Conservation (phyloP, 2,329 filamentous ascomycete species). For the Botrytis galanthina region DNA sequence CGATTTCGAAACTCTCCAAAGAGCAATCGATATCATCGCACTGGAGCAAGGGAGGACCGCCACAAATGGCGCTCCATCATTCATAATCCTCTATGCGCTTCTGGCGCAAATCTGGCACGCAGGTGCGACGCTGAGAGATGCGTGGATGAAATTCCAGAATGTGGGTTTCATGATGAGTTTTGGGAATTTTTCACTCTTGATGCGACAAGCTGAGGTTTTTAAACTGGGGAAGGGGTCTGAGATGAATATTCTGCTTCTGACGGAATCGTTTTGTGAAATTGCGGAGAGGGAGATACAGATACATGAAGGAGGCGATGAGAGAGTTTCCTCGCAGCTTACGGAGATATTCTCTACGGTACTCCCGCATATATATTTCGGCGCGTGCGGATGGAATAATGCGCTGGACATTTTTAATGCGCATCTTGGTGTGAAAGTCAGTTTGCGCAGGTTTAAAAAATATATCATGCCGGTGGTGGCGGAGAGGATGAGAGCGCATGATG, state of each 20-base stretch:
- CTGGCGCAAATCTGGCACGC: neutral
- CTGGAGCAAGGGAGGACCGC: neutral
- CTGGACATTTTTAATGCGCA: neutral
- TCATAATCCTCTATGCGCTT: neutral
- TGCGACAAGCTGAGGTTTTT: neutral
- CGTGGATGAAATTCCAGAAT: neutral
- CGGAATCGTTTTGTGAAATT: too few species aligned
- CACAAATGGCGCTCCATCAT: neutral
- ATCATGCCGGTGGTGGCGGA: neutral
- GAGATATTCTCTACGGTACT: neutral
- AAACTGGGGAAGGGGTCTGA: fast-evolving
- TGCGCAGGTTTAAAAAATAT: neutral
- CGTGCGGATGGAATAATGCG: neutral
- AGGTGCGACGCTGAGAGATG: neutral
- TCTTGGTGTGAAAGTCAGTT: fast-evolving
- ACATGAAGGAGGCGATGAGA: too few species aligned
- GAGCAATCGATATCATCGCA: neutral
- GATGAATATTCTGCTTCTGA: too few species aligned
- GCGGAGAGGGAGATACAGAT: neutral
- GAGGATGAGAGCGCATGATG: neutral
- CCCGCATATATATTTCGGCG: neutral
- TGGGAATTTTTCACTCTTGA: neutral
- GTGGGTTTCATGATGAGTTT: neutral
- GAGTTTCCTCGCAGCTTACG: neutral
- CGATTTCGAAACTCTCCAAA: neutral